phyloP scores from a whole-genome alignment of 768 basidiomycete genomes.

The Asterophora parasitica region DNA sequence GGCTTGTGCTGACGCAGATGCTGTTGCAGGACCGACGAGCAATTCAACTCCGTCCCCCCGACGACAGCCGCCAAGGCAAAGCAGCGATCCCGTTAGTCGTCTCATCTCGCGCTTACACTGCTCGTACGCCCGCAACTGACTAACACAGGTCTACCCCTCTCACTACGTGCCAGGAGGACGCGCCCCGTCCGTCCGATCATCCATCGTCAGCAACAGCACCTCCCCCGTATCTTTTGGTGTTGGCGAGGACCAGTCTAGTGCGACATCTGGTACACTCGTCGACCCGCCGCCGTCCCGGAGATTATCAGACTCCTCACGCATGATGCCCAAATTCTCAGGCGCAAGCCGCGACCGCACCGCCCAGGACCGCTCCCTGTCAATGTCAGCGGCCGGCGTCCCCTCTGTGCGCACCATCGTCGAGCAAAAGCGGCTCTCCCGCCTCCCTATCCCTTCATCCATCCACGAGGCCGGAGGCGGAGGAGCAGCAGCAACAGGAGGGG shows the following conservation, averaged over 20 bases:
- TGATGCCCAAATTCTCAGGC: constrained; percentile 44
- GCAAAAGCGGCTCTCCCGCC: constrained; percentile 30
- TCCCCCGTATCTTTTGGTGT: constrained; percentile 36
- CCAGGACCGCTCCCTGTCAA: constrained; percentile 74
- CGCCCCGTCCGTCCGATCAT: constrained; percentile 37
- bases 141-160: constrained; percentile 31
- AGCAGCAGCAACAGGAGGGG: no score
- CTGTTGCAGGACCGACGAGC: no score
- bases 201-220: constrained; percentile 28
- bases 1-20: no score
- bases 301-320: constrained; percentile 68
- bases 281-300: constrained; percentile 37
- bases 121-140: constrained; percentile 7
- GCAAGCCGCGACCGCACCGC: constrained; percentile 54
- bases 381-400: constrained; percentile 60
- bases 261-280: constrained; percentile 16
- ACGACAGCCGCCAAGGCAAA: constrained; percentile 26
- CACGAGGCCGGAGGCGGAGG: no score
- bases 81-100: constrained; percentile 14
- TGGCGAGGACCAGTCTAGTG: constrained; percentile 22
- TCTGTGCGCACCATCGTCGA: constrained; percentile 45
- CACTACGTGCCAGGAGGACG: constrained; percentile 55
- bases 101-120: not conserved
- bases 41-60: constrained; percentile 17
- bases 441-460: constrained; percentile 26